These are phyloP conservation scores for Fusarium napiforme DNA, from an alignment of 2,329 filamentous ascomycete genomes.

Conservation along the genomic window DNA sequence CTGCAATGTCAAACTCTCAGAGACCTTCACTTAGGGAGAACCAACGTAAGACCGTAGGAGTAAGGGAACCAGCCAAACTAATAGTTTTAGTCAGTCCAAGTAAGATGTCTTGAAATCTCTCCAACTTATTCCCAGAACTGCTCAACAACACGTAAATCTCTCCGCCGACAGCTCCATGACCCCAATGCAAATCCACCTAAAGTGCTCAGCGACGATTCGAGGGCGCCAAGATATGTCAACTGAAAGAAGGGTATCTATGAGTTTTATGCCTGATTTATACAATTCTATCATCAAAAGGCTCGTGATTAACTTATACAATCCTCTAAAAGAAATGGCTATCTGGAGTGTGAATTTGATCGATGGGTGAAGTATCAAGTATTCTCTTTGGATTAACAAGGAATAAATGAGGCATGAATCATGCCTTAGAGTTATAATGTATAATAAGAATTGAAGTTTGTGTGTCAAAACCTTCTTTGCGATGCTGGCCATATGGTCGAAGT, in stretches of 20 bases:
- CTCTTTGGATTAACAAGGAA: too few relatives aligned
- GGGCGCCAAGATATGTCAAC: too few relatives aligned
- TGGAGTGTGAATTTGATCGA: not conserved
- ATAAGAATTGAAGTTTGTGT: too few relatives aligned
- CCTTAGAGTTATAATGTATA: not conserved
- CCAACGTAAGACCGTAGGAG: not conserved
- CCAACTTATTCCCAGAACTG: not conserved
- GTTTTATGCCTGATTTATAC: too few relatives aligned
- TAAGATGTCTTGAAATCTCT: not conserved
- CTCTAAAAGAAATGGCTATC: not conserved
- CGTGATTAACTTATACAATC: not conserved
- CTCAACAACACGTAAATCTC: not conserved
- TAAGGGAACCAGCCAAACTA: rapidly evolving
- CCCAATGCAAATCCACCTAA: not conserved
- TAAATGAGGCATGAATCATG: not conserved
- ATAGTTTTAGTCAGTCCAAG: not conserved
- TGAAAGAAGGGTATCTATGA: rapidly evolving
- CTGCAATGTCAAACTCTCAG: not conserved
- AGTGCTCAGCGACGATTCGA: not conserved
- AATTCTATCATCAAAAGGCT: not conserved
- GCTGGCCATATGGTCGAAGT: not conserved
- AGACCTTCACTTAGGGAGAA: not conserved
- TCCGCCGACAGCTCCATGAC: not conserved
- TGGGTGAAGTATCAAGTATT: not conserved
- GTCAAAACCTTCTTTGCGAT: not conserved